These are phyloP conservation scores for Orbilia oligospora DNA, from an alignment of 2,329 filamentous ascomycete species.

Conservation along the genomic window DNA sequence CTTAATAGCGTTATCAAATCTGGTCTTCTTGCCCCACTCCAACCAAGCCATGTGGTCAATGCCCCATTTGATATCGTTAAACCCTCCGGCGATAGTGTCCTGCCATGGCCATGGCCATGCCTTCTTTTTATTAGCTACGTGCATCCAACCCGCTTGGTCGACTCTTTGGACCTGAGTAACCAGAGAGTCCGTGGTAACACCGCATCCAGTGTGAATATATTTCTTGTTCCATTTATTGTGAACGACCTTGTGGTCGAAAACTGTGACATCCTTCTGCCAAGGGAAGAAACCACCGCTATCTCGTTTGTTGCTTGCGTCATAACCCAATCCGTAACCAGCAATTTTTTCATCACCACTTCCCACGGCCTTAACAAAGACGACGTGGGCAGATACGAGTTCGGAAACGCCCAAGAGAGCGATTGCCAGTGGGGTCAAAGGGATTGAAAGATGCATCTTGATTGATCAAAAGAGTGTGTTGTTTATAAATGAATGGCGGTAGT, in stretches of 20 bases:
- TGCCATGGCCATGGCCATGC: not conserved
- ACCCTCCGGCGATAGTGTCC: not conserved
- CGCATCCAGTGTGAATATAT: not conserved
- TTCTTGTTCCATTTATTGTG: too few species aligned
- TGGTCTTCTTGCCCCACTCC: not conserved
- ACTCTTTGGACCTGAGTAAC: not conserved
- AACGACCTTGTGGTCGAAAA: too few species aligned
- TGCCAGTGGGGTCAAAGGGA: not conserved
- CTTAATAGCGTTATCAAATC: not conserved
- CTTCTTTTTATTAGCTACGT: not conserved
- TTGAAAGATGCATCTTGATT: conserved; percentile 11
- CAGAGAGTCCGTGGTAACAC: not conserved
- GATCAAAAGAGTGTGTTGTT: not conserved
- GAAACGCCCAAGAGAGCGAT: conserved; percentile 5
- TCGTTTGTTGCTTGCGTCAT: not conserved
- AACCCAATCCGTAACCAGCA: conserved; percentile 5
- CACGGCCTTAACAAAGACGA: not conserved
- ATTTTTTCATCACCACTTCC: not conserved
- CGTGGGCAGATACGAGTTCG: conserved; percentile 2
- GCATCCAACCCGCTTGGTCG: not conserved
- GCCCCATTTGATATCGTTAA: not conserved
- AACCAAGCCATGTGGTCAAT: not conserved
- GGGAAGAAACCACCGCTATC: conserved; percentile 1
- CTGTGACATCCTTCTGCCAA: conserved; percentile 4
- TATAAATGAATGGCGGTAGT: conserved; percentile 1